Evolutionary conservation across 331 rosid species (phyloP), one percentile per base, ranked within the genome.

Genomic region (Rhamnella rubrinervis): DNA sequence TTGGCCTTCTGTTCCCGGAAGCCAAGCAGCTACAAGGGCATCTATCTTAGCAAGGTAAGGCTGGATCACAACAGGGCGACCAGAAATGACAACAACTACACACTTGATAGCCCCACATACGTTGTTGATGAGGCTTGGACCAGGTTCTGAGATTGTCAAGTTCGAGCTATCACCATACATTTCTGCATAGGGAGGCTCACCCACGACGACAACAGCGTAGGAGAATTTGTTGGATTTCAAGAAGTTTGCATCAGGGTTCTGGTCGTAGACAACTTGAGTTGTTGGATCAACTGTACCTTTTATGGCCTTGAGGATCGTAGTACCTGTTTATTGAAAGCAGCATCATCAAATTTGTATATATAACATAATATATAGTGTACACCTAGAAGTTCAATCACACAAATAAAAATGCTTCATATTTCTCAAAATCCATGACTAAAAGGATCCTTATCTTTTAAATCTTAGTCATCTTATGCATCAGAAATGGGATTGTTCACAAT

Each of bases 11-110:
- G 87, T 83, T 31, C 90, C 91, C 2, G 58, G 58, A 63, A 79
- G 91, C 91, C 91, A 88, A 52, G 95, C 95, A 19, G 86, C 91
- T 28, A 84, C 83, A 62, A 83, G 86, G 23, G 89, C 87, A 60
- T 85, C 87, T 1, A 81, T 73, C 35, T 63, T 67, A 8, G 84
- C 53, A 14, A 81, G 73, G 55, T 83, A 75, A 7, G 84, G 89
- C 59, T 85, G 58, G 49, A 85, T 61, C 76, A 88, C 87, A 15
- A 86, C 83, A 0, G 92, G 91, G 18, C 87, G 81, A 17, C 93
- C 87, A 20, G 88, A 70, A 68, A 88, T 6, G 18, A 88, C 85
- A 17, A 88, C 72, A 31, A 88, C 95, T 6, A 73, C 78, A 26
- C 89, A 82, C 70, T 68, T 66, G 19, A 83, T 50, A 6, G 59